Evolutionary conservation across 2,329 filamentous ascomycete genomes (phyloP), one percentile per base, ranked within the genome.

Genomic region (Aspergillus transmontanensis): DNA sequence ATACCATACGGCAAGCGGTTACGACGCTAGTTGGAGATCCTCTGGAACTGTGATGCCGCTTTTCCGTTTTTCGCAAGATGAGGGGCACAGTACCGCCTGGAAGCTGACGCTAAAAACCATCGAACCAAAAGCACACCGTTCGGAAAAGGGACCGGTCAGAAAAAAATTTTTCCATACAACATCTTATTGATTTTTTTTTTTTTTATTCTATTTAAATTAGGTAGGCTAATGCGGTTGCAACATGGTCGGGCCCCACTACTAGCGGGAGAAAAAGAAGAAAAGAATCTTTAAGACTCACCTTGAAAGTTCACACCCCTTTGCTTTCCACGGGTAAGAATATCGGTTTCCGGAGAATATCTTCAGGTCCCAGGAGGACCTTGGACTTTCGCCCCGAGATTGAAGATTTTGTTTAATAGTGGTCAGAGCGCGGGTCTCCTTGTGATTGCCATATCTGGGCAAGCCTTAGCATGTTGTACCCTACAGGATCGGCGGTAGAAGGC

Each of bases 21-120:
- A 59, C 57, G 39, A 61, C 67, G 56, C 70, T 73, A 73, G 58
- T 68, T 60, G 71, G 61, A 69, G 71, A 73, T 73, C 71, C 64
- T 71, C 65, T 66, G 62, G 65, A 60, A 62, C 57, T 19, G 32
- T 56, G 53, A 63, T 65, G 61, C 58, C 66, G 61, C 66, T 64
- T 61, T 61, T 53, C 53, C 58, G 51, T 55, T 34, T 57, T 58
- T 46, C 48, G 50, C 46, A 30, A 57, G 39, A 58, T 64, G 58
- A 67, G 63, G 61, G 64, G 60, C 63, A 57, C 21, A 50, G 36
- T 51, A 56, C 59, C 57, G 36, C 55, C 53, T 48, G 50, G 32
- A 51, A 30, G 50, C 26, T 46, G 48, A 58, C 58, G 57, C 64
- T 62, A 65, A 61, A 45, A 48, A 45, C 61, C 63, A 64, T 58